Base-by-base conservation (phyloP, 2,329 filamentous ascomycete species). In the Phialophora chinensis region DNA sequence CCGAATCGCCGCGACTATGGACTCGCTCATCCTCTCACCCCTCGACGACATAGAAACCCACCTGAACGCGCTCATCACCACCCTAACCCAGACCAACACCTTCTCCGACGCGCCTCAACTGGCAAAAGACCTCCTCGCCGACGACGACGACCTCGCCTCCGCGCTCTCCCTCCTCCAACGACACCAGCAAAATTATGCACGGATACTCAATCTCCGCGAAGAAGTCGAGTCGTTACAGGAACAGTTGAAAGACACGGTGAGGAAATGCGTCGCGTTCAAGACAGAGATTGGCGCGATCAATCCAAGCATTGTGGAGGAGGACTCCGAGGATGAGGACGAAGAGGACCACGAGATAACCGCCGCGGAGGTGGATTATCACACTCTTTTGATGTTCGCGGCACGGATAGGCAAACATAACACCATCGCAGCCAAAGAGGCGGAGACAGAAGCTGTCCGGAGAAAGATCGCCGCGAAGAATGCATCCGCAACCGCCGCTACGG, bases 381-480 rank as follows among this genome's bases (percentile, higher is more conserved):
- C 81, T 2, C 74, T 82, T 0, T 73, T 82, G 14, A 76, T 80
- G 33, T 82, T 82, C 60, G 80, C 81, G 3, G 77, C 80, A 4
- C 74, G 80, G 23, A 82, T 82, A 54, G 81, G 80, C 74, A 81
- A 80, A 71, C 81, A 82, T 66, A 82, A 82, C 62, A 76, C 77
- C 20, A 74, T 79, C 63, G 81, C 80, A 0, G 79, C 79, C 31
- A 75, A 78, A 11, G 80, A 81, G 71, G 80, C 79, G 11, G 76
- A 77, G 20, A 75, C 73, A 1, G 75, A 76, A 20, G 67, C 66
- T 11, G 68, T 66, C 12, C 50, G 71, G 53, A 47, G 67, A 54
- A 59, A 71, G 61, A 11, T 73, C 67, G 54, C 67, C 65, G 52
- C 67, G 1, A 63, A 53, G 64, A 42, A 58, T n/a, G 47, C 57